These are phyloP conservation scores for Cucurbita maxima DNA, from an alignment of 306 rosid species.

Conservation along the genomic window DNA sequence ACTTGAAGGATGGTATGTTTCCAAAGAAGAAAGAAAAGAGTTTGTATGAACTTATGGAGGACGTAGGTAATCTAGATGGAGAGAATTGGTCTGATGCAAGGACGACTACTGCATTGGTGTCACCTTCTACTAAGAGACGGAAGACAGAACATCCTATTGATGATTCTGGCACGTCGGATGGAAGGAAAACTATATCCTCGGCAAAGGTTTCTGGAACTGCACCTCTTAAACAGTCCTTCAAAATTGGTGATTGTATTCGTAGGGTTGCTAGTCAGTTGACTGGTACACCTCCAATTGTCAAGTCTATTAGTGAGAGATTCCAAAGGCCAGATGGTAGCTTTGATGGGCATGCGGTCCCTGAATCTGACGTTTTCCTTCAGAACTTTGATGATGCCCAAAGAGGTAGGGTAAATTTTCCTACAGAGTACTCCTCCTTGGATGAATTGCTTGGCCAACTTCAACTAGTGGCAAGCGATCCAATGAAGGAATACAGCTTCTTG, in stretches of 20 bases:
- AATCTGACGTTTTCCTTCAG: constrained; percentile 22
- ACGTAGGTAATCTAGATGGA: constrained; percentile 27
- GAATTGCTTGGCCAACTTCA: constrained; percentile 62
- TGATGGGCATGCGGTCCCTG: constrained; percentile 26
- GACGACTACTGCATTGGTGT: constrained; percentile 16
- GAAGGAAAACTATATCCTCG: constrained; percentile 40
- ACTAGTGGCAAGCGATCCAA: constrained; percentile 52
- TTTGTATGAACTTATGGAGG: constrained; percentile 58
- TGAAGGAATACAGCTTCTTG: constrained; percentile 23
- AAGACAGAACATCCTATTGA: constrained; percentile 39
- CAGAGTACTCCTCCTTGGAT: constrained; percentile 48
- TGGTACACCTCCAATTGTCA: constrained; percentile 38
- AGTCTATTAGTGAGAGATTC: constrained; percentile 36
- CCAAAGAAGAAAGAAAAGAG: constrained; percentile 54
- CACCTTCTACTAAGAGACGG: constrained; percentile 38
- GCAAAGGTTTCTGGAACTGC: constrained; percentile 37
- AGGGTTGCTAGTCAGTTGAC: constrained; percentile 88
- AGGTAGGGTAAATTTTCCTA: constrained; percentile 22
- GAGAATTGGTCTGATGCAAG: constrained; percentile 38
- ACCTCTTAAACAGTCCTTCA: constrained; percentile 43
- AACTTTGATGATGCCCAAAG: constrained; percentile 33
- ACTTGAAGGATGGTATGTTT: constrained; percentile 38
- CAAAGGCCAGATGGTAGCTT: constrained; percentile 33
- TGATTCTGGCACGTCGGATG: constrained; percentile 32
- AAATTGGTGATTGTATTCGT: constrained; percentile 81